Evolutionary conservation across 176 grass and related monocot genomes (phyloP).

Genomic region (Pontederia paniculata): DNA sequence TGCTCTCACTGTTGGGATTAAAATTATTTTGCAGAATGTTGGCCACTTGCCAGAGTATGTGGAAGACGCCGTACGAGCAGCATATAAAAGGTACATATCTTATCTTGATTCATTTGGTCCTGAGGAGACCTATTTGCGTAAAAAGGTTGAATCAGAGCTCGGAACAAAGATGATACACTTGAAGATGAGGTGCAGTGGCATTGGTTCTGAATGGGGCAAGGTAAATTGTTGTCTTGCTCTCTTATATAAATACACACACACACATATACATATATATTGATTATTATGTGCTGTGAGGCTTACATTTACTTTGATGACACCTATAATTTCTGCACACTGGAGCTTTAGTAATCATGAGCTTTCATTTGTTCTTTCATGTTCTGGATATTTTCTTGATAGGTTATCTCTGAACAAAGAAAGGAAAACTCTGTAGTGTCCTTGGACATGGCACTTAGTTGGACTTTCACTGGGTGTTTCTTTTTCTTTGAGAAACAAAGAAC

Average conservation of each 20-base stretch:
- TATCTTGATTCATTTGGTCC: constrained; percentile 82
- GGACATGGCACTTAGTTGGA: too few relatives aligned
- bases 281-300: too few relatives aligned
- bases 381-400: too few relatives aligned
- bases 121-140: constrained; percentile 58
- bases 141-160: constrained; percentile 90
- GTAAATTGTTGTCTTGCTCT: constrained; percentile 17
- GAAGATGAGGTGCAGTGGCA: constrained; percentile 90
- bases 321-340: too few relatives aligned
- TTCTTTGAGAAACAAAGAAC: too few relatives aligned
- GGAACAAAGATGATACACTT: constrained; percentile 98
- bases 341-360: too few relatives aligned
- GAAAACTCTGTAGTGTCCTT: too few relatives aligned
- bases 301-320: too few relatives aligned
- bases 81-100: constrained; percentile 61
- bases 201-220: constrained; percentile 90
- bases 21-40: constrained; percentile 44
- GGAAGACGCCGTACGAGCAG: constrained; percentile 74
- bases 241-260: too few relatives aligned
- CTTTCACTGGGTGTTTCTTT: too few relatives aligned
- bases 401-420: too few relatives aligned
- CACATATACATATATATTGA: not conserved
- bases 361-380: too few relatives aligned
- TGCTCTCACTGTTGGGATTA: not conserved
- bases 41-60: constrained; percentile 70